Conservation (phyloP, 2,329 filamentous ascomycete species). For the Bipolaris bicolor region DNA sequence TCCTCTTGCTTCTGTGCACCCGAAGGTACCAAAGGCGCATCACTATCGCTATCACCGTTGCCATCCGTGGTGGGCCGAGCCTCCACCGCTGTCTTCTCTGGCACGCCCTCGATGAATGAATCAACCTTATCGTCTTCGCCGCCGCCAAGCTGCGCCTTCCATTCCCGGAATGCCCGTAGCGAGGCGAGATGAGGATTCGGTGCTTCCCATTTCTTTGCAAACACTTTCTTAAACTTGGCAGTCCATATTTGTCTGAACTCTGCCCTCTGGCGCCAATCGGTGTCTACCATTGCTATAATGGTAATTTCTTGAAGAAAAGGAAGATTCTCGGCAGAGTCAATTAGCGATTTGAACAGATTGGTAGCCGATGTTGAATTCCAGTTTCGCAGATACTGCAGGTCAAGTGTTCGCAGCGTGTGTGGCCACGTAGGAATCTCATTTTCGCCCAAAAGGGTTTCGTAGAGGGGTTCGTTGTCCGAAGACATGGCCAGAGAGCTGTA, state of each 20-base stretch:
- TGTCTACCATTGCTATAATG: constrained; percentile 75
- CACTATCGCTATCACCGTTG: constrained; percentile 33
- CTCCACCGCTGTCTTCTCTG: constrained; percentile 13
- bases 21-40: constrained; percentile 31
- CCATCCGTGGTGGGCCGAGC: not conserved
- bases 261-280: constrained; percentile 79
- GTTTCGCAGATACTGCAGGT: constrained; percentile 78
- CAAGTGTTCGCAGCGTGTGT: constrained; percentile 69
- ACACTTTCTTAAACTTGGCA: constrained; percentile 70
- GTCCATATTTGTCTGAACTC: constrained; percentile 81
- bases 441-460: constrained; percentile 67
- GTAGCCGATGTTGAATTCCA: constrained; percentile 74
- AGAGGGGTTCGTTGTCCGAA: constrained; percentile 76
- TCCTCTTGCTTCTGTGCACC: constrained; percentile 31
- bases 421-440: constrained; percentile 81
- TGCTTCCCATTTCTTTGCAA: constrained; percentile 59
- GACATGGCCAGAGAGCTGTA: constrained; percentile 72
- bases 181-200: constrained; percentile 55
- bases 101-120: constrained; percentile 32
- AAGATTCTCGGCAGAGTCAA: constrained; percentile 71
- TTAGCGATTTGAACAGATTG: constrained; percentile 78
- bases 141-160: constrained; percentile 35
- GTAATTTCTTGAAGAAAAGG: constrained; percentile 71
- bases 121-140: constrained; percentile 20
- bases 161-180: constrained; percentile 51